Conservation (phyloP, 129 eudicot genomes). For the Flaveria linearis region DNA sequence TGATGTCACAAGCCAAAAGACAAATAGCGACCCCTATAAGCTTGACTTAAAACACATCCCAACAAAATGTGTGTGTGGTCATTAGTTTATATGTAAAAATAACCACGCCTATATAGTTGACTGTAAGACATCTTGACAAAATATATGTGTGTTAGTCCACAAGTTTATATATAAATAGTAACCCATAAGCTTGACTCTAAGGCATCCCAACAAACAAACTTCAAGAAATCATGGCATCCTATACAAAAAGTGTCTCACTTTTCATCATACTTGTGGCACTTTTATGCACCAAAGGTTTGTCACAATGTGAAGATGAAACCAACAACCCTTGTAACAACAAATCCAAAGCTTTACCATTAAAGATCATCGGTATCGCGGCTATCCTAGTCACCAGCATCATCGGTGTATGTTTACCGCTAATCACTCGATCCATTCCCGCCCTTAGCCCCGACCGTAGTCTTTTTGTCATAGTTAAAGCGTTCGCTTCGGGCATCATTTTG, state of each 20-base stretch:
- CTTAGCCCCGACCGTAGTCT: conserved; percentile 57
- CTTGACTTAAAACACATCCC: too few relatives aligned
- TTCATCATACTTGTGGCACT: conserved; percentile 35
- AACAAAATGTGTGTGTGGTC: too few relatives aligned
- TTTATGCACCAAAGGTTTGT: conserved; percentile 35
- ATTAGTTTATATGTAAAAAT: neutral
- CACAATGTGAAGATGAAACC: conserved; percentile 48
- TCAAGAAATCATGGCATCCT: conserved; percentile 26
- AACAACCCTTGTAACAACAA: conserved; percentile 51
- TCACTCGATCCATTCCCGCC: conserved; percentile 55
- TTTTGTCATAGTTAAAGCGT: conserved; percentile 60
- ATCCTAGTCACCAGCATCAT: conserved; percentile 59
- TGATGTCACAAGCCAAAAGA: too few relatives aligned
- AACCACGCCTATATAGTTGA: neutral
- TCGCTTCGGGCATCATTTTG: conserved; percentile 67
- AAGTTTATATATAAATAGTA: conserved; percentile 7
- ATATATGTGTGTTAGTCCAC: conserved; percentile 2
- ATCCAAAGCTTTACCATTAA: conserved; percentile 53
- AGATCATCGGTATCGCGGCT: conserved; percentile 50
- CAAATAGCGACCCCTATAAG: too few relatives aligned
- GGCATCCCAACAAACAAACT: conserved; percentile 16
- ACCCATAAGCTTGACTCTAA: conserved; percentile 19
- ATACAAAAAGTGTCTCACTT: conserved; percentile 27
- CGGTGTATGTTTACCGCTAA: conserved; percentile 59
- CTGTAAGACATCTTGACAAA: too few relatives aligned